Percentiles rank a stretch among this genome's conserved stretches.
Evolutionary conservation across 257 asterid genomes (phyloP).

Genomic region (Leptodermis oblonga): DNA sequence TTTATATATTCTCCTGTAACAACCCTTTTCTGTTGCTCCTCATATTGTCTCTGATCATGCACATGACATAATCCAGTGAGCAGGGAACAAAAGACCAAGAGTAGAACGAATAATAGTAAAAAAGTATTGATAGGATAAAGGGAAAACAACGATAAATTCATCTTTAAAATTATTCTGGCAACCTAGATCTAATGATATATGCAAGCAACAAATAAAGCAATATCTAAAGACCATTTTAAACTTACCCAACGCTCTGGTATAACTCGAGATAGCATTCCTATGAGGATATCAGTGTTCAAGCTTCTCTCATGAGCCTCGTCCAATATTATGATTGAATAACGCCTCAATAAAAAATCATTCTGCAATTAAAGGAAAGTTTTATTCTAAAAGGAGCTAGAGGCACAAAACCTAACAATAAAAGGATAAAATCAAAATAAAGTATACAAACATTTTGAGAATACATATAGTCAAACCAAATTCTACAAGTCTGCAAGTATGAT

Average conservation of each 20-base stretch:
- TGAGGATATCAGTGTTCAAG: slow-evolving; percentile 92
- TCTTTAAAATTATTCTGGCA: too few species aligned
- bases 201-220: slow-evolving; percentile 7
- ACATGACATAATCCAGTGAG: slow-evolving; percentile 13
- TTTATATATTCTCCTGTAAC: slow-evolving; percentile 50
- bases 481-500: not conserved
- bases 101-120: not conserved
- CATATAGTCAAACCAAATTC: not conserved
- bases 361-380: slow-evolving; percentile 23
- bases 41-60: slow-evolving; percentile 55
- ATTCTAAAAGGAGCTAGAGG: slow-evolving; percentile 7
- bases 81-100: not conserved
- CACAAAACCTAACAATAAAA: not conserved
- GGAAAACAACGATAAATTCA: not conserved
- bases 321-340: slow-evolving; percentile 80
- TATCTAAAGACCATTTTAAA: slow-evolving; percentile 14
- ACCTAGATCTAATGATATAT: not conserved
- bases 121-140: not conserved
- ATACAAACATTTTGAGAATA: not conserved
- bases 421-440: not conserved
- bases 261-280: slow-evolving; percentile 99
- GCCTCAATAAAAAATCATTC: slow-evolving; percentile 80
- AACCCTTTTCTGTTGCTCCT: slow-evolving; percentile 59
- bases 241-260: slow-evolving; percentile 72
- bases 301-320: slow-evolving; percentile 99